Conservation (phyloP, 371 early-diverging fungal species). For the Saksenaea vasiformis region DNA sequence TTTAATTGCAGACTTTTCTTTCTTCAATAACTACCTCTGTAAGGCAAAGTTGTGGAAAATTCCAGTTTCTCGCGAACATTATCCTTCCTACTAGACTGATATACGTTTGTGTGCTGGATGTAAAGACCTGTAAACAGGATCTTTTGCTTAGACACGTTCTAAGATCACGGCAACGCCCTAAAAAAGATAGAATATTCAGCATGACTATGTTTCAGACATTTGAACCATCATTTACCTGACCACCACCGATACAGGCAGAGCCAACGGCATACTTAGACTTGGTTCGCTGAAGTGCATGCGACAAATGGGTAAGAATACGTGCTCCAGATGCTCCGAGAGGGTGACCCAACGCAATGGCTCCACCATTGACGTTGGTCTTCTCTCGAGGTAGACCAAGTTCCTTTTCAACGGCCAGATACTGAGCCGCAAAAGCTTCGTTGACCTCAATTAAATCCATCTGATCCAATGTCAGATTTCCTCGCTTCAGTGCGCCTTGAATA, state of each 20-base stretch:
- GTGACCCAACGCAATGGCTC: conserved; percentile 97
- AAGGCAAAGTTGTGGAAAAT: too few relatives aligned
- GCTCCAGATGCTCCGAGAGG: conserved; percentile 97
- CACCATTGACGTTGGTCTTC: conserved; percentile 89
- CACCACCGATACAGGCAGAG: conserved; percentile 92
- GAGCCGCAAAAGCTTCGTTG: conserved; percentile 98
- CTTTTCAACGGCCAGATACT: conserved; percentile 88
- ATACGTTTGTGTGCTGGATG: too few relatives aligned
- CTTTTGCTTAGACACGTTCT: conserved; percentile 42
- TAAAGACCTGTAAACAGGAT: too few relatives aligned
- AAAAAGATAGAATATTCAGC: background rate
- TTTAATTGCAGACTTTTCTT: too few relatives aligned
- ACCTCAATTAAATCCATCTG: conserved; percentile 95
- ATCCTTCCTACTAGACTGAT: too few relatives aligned
- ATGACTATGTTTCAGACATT: conserved; percentile 18
- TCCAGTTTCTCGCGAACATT: too few relatives aligned
- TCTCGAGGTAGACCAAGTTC: conserved; percentile 80
- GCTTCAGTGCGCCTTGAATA: conserved; percentile 83
- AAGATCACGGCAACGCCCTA: conserved; percentile 57
- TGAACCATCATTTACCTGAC: conserved; percentile 66
- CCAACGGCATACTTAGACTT: conserved; percentile 87
- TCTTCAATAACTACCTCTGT: too few relatives aligned
- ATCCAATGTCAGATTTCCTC: conserved; percentile 75
- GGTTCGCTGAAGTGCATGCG: conserved; percentile 81
- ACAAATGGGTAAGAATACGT: conserved; percentile 88